Base-by-base conservation (phyloP, 306 rosid species). In the Parietaria judaica region DNA sequence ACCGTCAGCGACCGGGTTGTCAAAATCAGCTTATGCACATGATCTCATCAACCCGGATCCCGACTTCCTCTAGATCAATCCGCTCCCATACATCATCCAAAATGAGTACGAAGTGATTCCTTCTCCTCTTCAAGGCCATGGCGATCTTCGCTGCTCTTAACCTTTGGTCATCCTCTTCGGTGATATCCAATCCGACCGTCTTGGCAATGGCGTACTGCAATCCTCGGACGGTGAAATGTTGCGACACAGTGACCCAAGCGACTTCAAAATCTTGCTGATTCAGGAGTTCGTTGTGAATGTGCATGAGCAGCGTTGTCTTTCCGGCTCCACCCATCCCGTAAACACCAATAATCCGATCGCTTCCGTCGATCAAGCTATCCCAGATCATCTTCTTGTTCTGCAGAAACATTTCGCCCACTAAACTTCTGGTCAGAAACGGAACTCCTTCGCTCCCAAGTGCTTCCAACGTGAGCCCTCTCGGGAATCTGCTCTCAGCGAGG, bases 61-160 rank as follows among this genome's bases (percentile, higher is more conserved):
- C 78, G 16, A 71, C 74, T 11, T 66, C 46, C n/a, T 63, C 5
- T 3, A 72, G 7, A 53, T 53, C 44, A 36, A 81, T 56, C 36
- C 62, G 46, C 0, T 62, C 14, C 83, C 76, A 81, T 14, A 71
- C 63, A 63, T 77, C 71, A 66, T 77, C 83, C 10, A 81, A 59
- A 65, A 81, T 36, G 8, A 77, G 35, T 0, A 71, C 5, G 6
- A 15, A 5, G 3, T 68, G 58, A 3, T 15, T 31, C 34, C 0
- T 65, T 57, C 16, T 38, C 11, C 16, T 38, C 11, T 47, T 10
- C 43, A 80, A 51, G 1, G 38, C 60, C 63, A 51, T 43, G 17
- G 68, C 61, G 36, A 41, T 5, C 9, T 41, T 41, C 9, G 74
- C 51, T 45, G 51, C 67, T 39, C 73, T 70, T 45, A 54, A 66